Base-by-base conservation (phyloP, 1,284 basidiomycete genomes). In the Schizophyllum amplum region DNA sequence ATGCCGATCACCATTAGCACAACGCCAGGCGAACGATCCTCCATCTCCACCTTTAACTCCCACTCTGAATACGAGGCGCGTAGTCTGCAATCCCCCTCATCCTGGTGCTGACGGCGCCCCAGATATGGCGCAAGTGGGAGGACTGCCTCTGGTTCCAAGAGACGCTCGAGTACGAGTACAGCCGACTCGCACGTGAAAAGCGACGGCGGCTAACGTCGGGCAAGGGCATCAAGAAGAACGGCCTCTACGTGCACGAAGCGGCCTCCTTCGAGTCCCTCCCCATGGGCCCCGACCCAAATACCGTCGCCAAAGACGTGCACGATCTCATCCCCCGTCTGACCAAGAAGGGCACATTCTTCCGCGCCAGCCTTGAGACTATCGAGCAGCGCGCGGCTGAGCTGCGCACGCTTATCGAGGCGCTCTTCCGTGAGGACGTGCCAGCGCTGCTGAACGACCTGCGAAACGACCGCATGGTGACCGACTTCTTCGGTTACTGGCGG, bases 191-290 rank as follows among this genome's bases (percentile, higher is more conserved):
- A 6, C 75, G 81, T 24, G 76, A 79, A 61, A 89, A 88, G 69
- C 81, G 82, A 9, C 72, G 72, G 24, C 80, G 86, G 50, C 76
- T 90, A 5, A 68, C 73, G 4, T 78, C 81, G 21, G 88, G 87
- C 0, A 90, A 88, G 63, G 87, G 87, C 15, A 77, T 89, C 56
- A 87, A 86, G 75, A 84, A 84, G 65, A 78, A 87, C 57, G 86
- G 83, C 0, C 68, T 89, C 26, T 90, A 89, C 67, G 74, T 82
- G 54, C 81, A 84, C 21, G 74, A 77, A 55, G 89, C 89, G 1
- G 82, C 89, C 1, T 91, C 89, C 11, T 91, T 84, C 75, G 89
- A 90, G 56, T 90, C 87, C 0, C 75, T 91, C n/a, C 89, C 89
- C 13, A 85, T 86, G n/a, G 89, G 88, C 13, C 88, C 89, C 17